These are phyloP conservation scores for Fusarium longipes DNA, from an alignment of 2,329 filamentous ascomycete species.

Conservation along the genomic window DNA sequence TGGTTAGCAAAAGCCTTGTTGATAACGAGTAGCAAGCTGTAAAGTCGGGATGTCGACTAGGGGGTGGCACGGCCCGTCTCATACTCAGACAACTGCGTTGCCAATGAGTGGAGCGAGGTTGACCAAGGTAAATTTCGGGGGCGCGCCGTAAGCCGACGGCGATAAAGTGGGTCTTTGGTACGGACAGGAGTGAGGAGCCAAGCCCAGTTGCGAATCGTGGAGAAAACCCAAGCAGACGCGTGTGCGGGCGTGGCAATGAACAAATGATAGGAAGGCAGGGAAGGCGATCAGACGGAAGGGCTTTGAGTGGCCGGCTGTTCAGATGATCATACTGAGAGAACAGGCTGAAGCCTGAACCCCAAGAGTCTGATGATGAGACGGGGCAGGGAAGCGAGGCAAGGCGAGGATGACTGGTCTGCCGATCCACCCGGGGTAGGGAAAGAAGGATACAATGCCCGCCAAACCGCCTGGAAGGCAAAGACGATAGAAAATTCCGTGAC, in stretches of 20 bases:
- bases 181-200: constrained; percentile 20
- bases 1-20: constrained; percentile 40
- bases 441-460: not conserved
- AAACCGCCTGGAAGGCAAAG: constrained; percentile 1
- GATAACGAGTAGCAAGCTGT: constrained; percentile 6
- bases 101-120: not conserved
- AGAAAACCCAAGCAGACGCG: constrained; percentile 25
- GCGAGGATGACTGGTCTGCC: constrained; percentile 31
- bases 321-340: constrained; percentile 30
- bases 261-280: constrained; percentile 35
- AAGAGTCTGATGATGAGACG: constrained; percentile 34
- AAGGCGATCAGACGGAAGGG: constrained; percentile 23
- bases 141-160: constrained; percentile 42
- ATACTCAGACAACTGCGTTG: constrained; percentile 33
- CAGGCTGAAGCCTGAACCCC: constrained; percentile 22
- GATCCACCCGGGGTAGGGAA: constrained; percentile 30
- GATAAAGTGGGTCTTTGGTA: constrained; percentile 36
- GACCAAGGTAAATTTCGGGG: constrained; percentile 36
- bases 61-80: constrained; percentile 44
- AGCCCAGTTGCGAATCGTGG: constrained; percentile 30
- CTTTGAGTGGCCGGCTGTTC: constrained; percentile 37
- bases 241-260: constrained; percentile 34
- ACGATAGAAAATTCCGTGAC: constrained; percentile 47
- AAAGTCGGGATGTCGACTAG: constrained; percentile 16
- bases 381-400: constrained; percentile 29